These are phyloP conservation scores for Sporisorium graminicola DNA, from an alignment of 1,284 basidiomycete genomes.

Conservation along the genomic window DNA sequence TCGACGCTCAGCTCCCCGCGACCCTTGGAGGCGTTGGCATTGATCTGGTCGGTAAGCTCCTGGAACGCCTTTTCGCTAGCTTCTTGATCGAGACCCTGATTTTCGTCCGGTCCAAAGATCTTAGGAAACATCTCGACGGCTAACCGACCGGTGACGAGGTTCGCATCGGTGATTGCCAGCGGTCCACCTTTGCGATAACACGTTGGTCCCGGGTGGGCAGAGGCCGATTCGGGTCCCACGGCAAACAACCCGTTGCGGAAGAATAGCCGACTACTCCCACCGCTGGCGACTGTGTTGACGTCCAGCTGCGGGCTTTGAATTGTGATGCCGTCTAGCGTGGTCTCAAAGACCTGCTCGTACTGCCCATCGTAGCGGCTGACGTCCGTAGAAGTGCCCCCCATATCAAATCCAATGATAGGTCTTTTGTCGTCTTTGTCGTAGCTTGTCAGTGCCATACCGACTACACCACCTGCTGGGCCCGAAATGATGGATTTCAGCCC, in stretches of 20 bases:
- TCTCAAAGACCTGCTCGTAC: slow-evolving; percentile 90
- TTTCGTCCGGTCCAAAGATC: slow-evolving; percentile 87
- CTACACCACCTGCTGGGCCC: slow-evolving; percentile 88
- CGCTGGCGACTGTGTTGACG: slow-evolving; percentile 68
- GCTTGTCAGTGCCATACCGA: slow-evolving; percentile 85
- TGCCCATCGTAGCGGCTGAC: slow-evolving; percentile 87
- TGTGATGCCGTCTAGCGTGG: slow-evolving; percentile 88
- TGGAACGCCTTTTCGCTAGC: slow-evolving; percentile 76
- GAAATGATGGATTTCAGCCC: slow-evolving; percentile 89
- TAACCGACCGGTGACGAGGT: slow-evolving; percentile 65
- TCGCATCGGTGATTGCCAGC: slow-evolving; percentile 68
- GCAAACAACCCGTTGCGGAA: slow-evolving; percentile 67
- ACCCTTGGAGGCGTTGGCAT: slow-evolving; percentile 72
- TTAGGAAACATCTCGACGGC: slow-evolving; percentile 77
- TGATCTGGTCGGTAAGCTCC: slow-evolving; percentile 78
- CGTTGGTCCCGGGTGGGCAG: slow-evolving; percentile 66
- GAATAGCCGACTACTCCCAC: slow-evolving; percentile 65
- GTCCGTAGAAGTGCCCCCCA: slow-evolving; percentile 85
- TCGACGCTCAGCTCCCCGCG: slow-evolving; percentile 75
- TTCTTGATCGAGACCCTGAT: slow-evolving; percentile 80
- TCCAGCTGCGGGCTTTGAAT: slow-evolving; percentile 84
- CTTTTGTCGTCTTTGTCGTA: slow-evolving; percentile 79
- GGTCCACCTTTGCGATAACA: slow-evolving; percentile 69
- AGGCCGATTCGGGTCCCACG: slow-evolving; percentile 67
- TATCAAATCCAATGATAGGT: slow-evolving; percentile 76